Evolutionary conservation across 306 rosid genomes (phyloP).

Genomic region (Pueraria montana): DNA sequence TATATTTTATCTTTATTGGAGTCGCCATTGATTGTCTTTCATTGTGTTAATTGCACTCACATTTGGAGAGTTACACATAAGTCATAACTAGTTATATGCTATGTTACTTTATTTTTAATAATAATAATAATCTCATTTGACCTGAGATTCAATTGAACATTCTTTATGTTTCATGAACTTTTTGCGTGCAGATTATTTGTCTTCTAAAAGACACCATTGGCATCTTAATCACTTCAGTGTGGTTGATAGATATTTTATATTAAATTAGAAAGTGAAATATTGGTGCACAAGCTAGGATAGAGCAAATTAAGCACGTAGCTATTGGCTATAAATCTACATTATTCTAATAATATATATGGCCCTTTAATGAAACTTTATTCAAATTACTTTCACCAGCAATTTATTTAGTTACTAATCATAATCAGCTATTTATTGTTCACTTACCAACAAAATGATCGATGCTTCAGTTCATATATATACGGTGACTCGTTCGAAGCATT

Average conservation of each 20-base stretch:
- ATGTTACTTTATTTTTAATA: background rate
- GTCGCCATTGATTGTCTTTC: constrained; percentile 35
- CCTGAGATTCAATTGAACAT: constrained; percentile 20
- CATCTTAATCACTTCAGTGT: constrained; percentile 30
- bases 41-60: constrained; percentile 23
- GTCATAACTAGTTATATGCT: constrained; percentile 31
- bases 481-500: constrained; percentile 28
- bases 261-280: constrained; percentile 39
- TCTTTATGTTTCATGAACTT: constrained; percentile 29
- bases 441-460: background rate
- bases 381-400: background rate
- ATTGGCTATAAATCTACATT: constrained; percentile 36
- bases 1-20: constrained; percentile 4
- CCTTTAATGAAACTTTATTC: constrained; percentile 50
- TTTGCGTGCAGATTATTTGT: background rate
- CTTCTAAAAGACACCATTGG: constrained; percentile 6
- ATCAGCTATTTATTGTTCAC: constrained; percentile 39
- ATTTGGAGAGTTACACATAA: constrained; percentile 7
- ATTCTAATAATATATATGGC: constrained; percentile 9
- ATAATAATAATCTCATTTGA: constrained; percentile 25
- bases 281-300: constrained; percentile 36
- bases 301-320: constrained; percentile 30
- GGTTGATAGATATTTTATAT: constrained; percentile 32
- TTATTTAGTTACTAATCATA: constrained; percentile 40
- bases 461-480: background rate